Evolutionary conservation across 164 flowering plant species (phyloP).

Genomic region (Piper longum): DNA sequence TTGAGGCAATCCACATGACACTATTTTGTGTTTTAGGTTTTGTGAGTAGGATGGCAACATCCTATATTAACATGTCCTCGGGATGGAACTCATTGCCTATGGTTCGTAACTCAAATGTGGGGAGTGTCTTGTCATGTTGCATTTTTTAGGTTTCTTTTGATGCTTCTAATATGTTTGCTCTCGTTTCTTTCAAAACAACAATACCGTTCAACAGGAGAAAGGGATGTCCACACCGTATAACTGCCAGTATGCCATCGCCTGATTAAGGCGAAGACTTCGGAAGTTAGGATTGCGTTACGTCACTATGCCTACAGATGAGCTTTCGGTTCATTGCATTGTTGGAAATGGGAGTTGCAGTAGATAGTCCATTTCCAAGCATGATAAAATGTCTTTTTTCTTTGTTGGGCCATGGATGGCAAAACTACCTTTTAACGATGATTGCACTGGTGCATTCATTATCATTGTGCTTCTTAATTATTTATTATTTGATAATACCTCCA

Average conservation of each 20-base stretch:
- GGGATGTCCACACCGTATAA: slow-evolving; percentile 39
- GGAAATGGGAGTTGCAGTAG: not conserved
- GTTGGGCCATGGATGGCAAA: not conserved
- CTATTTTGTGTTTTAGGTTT: not conserved
- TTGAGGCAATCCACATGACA: not conserved
- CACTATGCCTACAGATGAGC: slow-evolving; percentile 2
- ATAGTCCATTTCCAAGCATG: not conserved
- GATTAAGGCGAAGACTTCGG: slow-evolving; percentile 64
- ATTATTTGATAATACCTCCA: not conserved
- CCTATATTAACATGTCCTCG: too few species aligned
- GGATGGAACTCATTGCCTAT: too few species aligned
- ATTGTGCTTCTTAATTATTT: not conserved
- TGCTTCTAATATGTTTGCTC: not conserved
- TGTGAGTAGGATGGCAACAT: not conserved
- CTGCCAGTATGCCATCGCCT: slow-evolving; percentile 46
- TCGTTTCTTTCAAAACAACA: not conserved
- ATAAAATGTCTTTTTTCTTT: too few species aligned
- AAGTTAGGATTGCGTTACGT: slow-evolving; percentile 28
- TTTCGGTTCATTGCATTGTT: not conserved
- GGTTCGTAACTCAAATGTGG: not conserved
- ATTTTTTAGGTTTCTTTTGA: not conserved
- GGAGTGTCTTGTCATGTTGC: not conserved
- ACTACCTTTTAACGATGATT: not conserved
- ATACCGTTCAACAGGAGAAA: slow-evolving; percentile 36
- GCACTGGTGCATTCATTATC: not conserved